Percentiles rank a stretch among this genome's conserved stretches.
These are phyloP conservation scores for Pseudomicrostroma phylloplanum DNA, from an alignment of 1,284 basidiomycete species.

Conservation along the genomic window DNA sequence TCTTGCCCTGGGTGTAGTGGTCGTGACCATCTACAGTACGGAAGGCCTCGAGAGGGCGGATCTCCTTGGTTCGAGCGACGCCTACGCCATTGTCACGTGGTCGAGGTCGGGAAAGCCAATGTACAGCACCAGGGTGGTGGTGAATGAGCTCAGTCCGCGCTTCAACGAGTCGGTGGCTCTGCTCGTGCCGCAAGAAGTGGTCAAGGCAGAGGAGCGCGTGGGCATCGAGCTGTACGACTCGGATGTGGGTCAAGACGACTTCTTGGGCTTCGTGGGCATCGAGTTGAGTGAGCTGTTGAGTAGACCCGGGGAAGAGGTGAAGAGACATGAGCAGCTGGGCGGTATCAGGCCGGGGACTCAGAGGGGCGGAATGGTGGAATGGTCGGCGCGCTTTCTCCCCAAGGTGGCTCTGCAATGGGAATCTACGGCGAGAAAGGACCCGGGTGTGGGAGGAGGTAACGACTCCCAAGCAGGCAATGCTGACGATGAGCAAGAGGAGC, in stretches of 20 bases:
- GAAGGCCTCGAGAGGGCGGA: conserved; percentile 6
- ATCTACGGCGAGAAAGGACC: neutral
- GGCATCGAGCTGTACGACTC: conserved; percentile 10
- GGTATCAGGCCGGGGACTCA: neutral
- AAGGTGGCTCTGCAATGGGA: neutral
- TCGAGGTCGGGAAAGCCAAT: conserved; percentile 7
- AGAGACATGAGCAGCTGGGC: conserved; percentile 1
- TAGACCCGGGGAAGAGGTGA: neutral
- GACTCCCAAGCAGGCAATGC: neutral
- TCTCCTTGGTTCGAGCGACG: conserved; percentile 1
- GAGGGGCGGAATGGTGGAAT: conserved; percentile 8
- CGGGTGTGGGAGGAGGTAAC: neutral
- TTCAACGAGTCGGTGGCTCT: conserved; percentile 8
- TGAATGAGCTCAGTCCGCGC: conserved; percentile 8
- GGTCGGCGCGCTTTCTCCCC: neutral
- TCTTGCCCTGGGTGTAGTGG: conserved; percentile 4
- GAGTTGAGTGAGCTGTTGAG: neutral
- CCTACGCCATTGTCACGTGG: conserved; percentile 9
- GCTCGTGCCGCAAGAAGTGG: conserved; percentile 3
- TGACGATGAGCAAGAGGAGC: neutral
- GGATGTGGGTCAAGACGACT: conserved; percentile 8
- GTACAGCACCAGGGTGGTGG: conserved; percentile 5
- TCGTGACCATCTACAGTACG: conserved; percentile 9
- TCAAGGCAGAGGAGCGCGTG: conserved; percentile 7
- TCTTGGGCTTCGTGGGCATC: conserved; percentile 2